These are phyloP conservation scores for Dictyostelium brefeldianum DNA, from an alignment of 78 protist genomes.

Conservation along the genomic window DNA sequence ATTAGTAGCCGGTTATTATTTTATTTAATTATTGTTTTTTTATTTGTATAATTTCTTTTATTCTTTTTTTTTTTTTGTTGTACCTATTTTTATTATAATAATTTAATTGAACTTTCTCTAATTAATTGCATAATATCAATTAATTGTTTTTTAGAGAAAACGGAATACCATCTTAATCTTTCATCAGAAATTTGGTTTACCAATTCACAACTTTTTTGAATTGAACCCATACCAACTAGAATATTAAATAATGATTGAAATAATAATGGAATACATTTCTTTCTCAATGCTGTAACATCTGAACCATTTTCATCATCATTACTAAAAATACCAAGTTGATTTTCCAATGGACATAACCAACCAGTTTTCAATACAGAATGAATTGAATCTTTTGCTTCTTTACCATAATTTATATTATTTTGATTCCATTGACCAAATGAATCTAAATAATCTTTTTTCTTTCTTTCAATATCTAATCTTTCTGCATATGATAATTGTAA, in stretches of 20 bases:
- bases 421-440: conserved; percentile 55
- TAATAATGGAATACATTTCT: conserved; percentile 39
- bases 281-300: conserved; percentile 17
- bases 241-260: conserved; percentile 27
- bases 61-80: background rate
- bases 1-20: background rate
- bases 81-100: background rate
- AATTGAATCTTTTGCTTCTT: conserved; percentile 33
- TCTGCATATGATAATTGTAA: conserved; percentile 39
- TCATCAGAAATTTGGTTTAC: conserved; percentile 39
- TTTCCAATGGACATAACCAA: conserved; percentile 65
- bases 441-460: conserved; percentile 42
- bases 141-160: conserved; percentile 35
- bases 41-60: background rate
- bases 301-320: conserved; percentile 7
- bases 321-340: conserved; percentile 39
- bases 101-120: conserved; percentile 24
- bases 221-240: conserved; percentile 18
- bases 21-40: background rate
- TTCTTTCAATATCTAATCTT: conserved; percentile 44
- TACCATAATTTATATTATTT: conserved; percentile 35
- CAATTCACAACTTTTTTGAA: conserved; percentile 8
- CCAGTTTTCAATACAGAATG: background rate
- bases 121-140: conserved; percentile 29
- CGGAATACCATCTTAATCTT: conserved; percentile 60